Evolutionary conservation across 164 flowering plant species (phyloP).

Genomic region (Echeveria elegans): DNA sequence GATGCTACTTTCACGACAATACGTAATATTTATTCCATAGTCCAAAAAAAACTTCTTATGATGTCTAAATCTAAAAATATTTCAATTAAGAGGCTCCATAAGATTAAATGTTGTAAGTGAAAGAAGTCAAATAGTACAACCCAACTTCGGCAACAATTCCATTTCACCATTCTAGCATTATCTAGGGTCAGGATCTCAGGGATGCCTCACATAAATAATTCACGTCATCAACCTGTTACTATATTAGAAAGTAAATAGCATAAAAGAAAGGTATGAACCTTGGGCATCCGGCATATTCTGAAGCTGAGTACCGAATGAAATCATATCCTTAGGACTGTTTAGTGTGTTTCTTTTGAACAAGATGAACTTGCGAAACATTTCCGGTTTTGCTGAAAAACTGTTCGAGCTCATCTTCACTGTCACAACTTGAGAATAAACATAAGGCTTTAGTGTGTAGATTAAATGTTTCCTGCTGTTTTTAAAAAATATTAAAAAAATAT

Average conservation of each 20-base stretch:
- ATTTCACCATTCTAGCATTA: background rate
- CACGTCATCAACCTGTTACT: conserved; percentile 40
- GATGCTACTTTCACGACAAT: background rate
- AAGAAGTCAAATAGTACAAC: background rate
- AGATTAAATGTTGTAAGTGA: too few relatives aligned
- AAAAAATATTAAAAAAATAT: too few relatives aligned
- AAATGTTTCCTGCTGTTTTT: too few relatives aligned
- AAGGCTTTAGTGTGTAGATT: too few relatives aligned
- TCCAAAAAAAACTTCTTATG: background rate
- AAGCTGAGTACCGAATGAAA: conserved; percentile 55
- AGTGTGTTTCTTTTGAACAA: conserved; percentile 77
- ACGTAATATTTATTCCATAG: too few relatives aligned
- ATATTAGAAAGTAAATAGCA: too few relatives aligned
- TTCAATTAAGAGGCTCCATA: background rate
- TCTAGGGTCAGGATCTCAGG: background rate
- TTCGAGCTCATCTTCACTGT: conserved; percentile 84
- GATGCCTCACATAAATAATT: background rate
- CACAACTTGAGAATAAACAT: conserved; percentile 9
- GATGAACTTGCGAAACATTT: conserved; percentile 63
- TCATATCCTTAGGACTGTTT: conserved; percentile 80
- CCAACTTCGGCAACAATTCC: background rate
- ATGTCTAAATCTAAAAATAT: background rate
- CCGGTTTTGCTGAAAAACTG: conserved; percentile 68
- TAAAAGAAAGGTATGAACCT: too few relatives aligned
- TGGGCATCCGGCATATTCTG: conserved; percentile 84